phyloP scores from a whole-genome alignment of 306 rosid genomes.

The Rosa chinensis region DNA sequence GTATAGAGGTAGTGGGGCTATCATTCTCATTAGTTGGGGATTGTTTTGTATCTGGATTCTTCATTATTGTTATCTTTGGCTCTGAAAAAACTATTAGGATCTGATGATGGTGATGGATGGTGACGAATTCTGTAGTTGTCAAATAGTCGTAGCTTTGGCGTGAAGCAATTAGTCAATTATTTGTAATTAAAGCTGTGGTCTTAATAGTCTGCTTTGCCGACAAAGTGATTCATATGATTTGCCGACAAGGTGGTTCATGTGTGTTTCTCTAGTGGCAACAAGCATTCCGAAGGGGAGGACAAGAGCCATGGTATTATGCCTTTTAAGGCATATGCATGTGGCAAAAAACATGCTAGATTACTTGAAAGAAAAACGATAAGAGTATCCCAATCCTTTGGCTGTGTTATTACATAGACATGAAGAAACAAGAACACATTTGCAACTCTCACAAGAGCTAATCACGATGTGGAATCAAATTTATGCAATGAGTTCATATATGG shows the following conservation, averaged over 20 bases:
- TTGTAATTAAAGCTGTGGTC: background rate
- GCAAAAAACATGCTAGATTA: background rate
- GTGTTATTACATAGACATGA: background rate
- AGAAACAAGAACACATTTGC: background rate
- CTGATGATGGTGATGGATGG: conserved; percentile 8
- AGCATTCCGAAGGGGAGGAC: background rate
- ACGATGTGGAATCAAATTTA: background rate
- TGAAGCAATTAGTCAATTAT: background rate
- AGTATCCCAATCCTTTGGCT: background rate
- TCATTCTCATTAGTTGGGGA: conserved; percentile 16
- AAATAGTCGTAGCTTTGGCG: background rate
- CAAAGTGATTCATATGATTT: background rate
- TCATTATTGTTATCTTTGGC: conserved; percentile 12
- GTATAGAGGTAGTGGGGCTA: conserved; percentile 38
- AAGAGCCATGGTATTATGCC: background rate
- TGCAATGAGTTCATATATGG: background rate
- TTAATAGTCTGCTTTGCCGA: background rate
- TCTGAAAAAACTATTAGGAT: conserved; percentile 11
- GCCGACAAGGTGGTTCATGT: background rate
- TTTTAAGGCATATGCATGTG: background rate
- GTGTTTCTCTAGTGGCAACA: background rate
- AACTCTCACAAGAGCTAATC: background rate
- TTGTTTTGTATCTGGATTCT: conserved; percentile 10
- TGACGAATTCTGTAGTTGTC: background rate
- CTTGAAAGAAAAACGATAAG: background rate